Base-by-base conservation (phyloP, 73 alveolate species). In the Paramecium octaurelia region DNA sequence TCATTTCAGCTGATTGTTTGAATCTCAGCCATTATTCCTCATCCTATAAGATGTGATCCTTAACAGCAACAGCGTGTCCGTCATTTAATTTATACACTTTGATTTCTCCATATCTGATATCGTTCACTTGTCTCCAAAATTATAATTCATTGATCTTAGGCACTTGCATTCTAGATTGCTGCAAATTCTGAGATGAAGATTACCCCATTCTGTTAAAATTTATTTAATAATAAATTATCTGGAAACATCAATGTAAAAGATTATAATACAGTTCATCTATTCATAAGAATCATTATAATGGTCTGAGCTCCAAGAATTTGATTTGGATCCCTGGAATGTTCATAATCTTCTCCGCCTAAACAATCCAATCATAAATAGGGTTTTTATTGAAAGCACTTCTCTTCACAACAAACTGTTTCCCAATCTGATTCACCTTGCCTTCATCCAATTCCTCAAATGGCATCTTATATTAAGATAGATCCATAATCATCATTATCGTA, bases 351-450 rank as follows among this genome's bases (percentile, higher is more conserved):
- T 80, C 90, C 1, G 91, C 91, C 14, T 44, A 43, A 11, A 21
- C 46, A 24, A 80, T 80, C 91, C 91, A 80, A 80, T 80, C 91
- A 18, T 80, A 80, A 3, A 80, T 23, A n/a, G 91, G 91, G 46
- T 80, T 80, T 43, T 80, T 80, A 23, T 80, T 80, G 57, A 80
- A 42, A 20, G 43, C 46, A 44, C 38, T 80, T 44, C 91, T 80
- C 50, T 80, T 80, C 2, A 80, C 75, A 8, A 80, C 16, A 35
- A 42, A 80, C 16, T 42, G 35, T 11, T 44, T 48, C 1, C 91
- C 91, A 11, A 46, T 31, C 21, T 80, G 29, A 23, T 23, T 80
- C 3, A 44, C 57, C 27, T 46, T 80, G 0, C 70, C 75, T 9
- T 80, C 91, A 38, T 80, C 91, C 18, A 42, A 44, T 2, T 80